Evolutionary conservation across 768 basidiomycete genomes (phyloP).

Genomic region (Kwoniella shandongensis): DNA sequence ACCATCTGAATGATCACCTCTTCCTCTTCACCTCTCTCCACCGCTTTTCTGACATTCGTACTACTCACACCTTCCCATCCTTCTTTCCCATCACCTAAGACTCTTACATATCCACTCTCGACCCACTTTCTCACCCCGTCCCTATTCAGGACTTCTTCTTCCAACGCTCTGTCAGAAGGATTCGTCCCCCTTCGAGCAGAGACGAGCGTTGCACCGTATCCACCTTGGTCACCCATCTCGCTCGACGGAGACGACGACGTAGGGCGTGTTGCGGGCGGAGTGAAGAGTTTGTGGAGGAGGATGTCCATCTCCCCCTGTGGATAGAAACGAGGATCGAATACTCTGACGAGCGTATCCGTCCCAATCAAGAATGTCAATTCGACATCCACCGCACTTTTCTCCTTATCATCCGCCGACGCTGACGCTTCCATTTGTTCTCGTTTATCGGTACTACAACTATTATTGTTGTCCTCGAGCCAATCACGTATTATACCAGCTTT

Average conservation of each 20-base stretch:
- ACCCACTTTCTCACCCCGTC: slow-evolving; percentile 60
- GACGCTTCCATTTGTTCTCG: neutral
- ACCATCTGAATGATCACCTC: slow-evolving; percentile 57
- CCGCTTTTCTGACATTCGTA: slow-evolving; percentile 63
- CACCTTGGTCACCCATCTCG: slow-evolving; percentile 20
- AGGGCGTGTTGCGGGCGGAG: slow-evolving; percentile 40
- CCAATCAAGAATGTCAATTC: slow-evolving; percentile 71
- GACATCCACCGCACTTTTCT: neutral
- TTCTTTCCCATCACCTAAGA: slow-evolving; percentile 61
- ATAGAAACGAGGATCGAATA: slow-evolving; percentile 77
- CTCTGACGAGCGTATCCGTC: slow-evolving; percentile 77
- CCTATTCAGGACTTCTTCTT: slow-evolving; percentile 47
- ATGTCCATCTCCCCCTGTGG: slow-evolving; percentile 58
- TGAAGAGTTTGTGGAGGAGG: slow-evolving; percentile 64
- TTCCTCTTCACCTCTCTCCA: slow-evolving; percentile 44
- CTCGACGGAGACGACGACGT: neutral
- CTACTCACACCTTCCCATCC: slow-evolving; percentile 66
- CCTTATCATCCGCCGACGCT: no score
- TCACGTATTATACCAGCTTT: slow-evolving; percentile 64
- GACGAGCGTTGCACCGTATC: slow-evolving; percentile 65
- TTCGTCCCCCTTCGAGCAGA: slow-evolving; percentile 63
- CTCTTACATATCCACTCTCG: slow-evolving; percentile 58
- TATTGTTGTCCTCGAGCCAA: neutral
- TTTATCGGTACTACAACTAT: no score
- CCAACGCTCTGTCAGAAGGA: slow-evolving; percentile 37